A percentile compares a stretch with the other conserved stretches of the same genome.
Evolutionary conservation across 176 grass and related monocot genomes (phyloP).

Genomic region (Ensete ventricosum): DNA sequence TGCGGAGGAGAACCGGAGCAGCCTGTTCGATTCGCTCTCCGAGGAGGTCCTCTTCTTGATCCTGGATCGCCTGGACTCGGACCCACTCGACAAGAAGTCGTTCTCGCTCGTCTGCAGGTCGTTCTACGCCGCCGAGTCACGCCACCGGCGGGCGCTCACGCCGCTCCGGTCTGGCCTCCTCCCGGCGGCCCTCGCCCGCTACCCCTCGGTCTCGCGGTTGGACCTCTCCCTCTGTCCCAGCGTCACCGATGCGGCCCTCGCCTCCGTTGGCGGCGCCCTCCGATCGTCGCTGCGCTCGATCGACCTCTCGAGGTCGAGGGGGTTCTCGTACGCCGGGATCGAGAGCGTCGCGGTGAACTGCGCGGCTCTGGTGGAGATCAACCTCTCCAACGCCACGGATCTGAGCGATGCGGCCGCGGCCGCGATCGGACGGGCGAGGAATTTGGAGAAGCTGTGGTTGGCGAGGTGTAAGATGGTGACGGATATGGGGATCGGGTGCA

Average conservation of each 20-base stretch:
- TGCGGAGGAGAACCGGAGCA: neutral
- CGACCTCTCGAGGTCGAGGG: slow-evolving; percentile 56
- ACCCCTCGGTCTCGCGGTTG: slow-evolving; percentile 30
- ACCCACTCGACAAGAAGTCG: slow-evolving; percentile 54
- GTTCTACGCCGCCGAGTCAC: slow-evolving; percentile 52
- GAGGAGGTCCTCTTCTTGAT: slow-evolving; percentile 67
- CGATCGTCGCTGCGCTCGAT: slow-evolving; percentile 28
- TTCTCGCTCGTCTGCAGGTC: slow-evolving; percentile 63
- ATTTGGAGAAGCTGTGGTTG: slow-evolving; percentile 32
- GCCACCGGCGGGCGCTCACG: slow-evolving; percentile 46
- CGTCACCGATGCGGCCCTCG: slow-evolving; percentile 33
- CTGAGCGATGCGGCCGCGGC: slow-evolving; percentile 41
- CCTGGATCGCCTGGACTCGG: slow-evolving; percentile 37
- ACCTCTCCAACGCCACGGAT: slow-evolving; percentile 62
- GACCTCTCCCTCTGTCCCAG: slow-evolving; percentile 70
- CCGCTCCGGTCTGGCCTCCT: slow-evolving; percentile 50
- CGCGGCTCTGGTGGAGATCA: slow-evolving; percentile 39
- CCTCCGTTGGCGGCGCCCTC: neutral
- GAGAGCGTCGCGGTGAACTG: slow-evolving; percentile 36
- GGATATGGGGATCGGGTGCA: slow-evolving; percentile 74
- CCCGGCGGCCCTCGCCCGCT: slow-evolving; percentile 36
- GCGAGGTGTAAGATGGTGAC: slow-evolving; percentile 58
- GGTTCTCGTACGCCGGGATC: slow-evolving; percentile 40
- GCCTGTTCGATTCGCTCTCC: slow-evolving; percentile 29
- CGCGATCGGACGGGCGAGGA: slow-evolving; percentile 30